These are phyloP conservation scores for Clausena lansium DNA, from an alignment of 345 rosid genomes.

Conservation along the genomic window DNA sequence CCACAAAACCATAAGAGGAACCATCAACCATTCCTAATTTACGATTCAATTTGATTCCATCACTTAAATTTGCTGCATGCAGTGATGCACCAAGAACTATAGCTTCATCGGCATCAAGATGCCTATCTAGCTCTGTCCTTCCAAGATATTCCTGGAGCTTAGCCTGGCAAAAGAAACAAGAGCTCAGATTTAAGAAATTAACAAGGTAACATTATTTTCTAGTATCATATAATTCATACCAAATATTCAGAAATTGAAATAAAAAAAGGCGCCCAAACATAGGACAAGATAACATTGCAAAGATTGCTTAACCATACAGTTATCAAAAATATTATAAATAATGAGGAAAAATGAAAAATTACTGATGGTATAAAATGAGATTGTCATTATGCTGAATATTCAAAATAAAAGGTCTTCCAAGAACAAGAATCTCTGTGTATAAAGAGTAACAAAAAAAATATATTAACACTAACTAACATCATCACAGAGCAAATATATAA, in stretches of 20 bases:
- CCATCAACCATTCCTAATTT: conserved; percentile 97
- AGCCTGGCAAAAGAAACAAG: conserved; percentile 47
- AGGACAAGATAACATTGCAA: not conserved
- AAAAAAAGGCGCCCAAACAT: not conserved
- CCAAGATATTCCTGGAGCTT: conserved; percentile 91
- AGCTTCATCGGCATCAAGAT: conserved; percentile 99
- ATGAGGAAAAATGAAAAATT: not conserved
- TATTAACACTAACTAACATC: not conserved
- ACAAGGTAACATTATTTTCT: not conserved
- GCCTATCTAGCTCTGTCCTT: conserved; percentile 86
- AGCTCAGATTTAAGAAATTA: conserved; percentile 3
- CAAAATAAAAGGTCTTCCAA: not conserved
- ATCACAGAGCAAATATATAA: not conserved
- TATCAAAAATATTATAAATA: not conserved
- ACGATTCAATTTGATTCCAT: conserved; percentile 94
- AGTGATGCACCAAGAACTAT: conserved; percentile 92
- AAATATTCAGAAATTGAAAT: not conserved
- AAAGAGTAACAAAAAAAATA: not conserved
- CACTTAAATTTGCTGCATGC: conserved; percentile 97
- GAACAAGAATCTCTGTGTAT: not conserved
- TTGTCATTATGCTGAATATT: not conserved
- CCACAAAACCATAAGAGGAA: conserved; percentile 69
- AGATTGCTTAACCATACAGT: not conserved
- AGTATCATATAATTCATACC: not conserved
- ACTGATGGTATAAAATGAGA: not conserved